phyloP scores from a whole-genome alignment of 2,329 filamentous ascomycete species.

The Curvularia lunata region DNA sequence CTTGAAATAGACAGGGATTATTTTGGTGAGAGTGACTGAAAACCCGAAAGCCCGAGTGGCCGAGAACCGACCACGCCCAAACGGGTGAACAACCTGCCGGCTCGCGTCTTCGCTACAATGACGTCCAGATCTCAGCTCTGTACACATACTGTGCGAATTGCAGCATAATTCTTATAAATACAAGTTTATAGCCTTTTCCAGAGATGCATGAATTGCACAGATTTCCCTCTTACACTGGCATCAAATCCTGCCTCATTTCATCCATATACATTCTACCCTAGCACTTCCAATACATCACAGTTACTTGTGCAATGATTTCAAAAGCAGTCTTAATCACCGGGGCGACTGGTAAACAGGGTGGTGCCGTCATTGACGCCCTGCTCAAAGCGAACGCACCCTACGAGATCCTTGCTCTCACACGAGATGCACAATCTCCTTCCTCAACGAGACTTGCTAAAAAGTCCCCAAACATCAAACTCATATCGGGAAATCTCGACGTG shows the following conservation, averaged over 20 bases:
- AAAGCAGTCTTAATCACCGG: constrained; percentile 49
- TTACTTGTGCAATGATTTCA: background rate
- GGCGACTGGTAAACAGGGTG: constrained; percentile 56
- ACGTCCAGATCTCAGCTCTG: background rate
- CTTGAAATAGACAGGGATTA: no score
- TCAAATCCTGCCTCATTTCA: background rate
- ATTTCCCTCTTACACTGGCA: background rate
- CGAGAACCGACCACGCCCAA: background rate
- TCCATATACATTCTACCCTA: background rate
- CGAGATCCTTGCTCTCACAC: background rate
- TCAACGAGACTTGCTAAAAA: background rate
- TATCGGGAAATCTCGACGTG: background rate
- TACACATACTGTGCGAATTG: background rate
- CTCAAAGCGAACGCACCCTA: constrained; percentile 42
- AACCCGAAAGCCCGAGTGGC: no score
- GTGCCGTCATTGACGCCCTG: constrained; percentile 50
- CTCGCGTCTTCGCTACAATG: background rate
- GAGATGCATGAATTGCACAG: background rate
- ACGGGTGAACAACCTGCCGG: background rate
- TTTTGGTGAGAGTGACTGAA: no score
- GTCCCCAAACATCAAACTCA: background rate
- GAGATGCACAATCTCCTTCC: background rate
- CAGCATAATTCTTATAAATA: background rate
- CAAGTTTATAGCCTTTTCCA: background rate
- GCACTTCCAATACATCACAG: background rate